Evolutionary conservation across 768 basidiomycete species (phyloP), one percentile per base, ranked within the genome.

Genomic region (Auricularia auricula-judae): DNA sequence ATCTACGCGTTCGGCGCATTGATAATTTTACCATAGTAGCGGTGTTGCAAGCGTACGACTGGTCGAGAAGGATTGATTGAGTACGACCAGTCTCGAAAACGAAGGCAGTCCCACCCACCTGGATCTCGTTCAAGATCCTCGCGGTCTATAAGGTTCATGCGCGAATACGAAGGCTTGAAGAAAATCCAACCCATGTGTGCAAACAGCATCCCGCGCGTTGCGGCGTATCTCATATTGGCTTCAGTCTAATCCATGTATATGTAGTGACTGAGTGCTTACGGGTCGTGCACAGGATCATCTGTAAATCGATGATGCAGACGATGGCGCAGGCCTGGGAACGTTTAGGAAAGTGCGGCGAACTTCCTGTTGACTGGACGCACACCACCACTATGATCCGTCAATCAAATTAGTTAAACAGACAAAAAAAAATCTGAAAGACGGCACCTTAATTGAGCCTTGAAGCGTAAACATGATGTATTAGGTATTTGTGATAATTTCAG

Each of bases 161-260:
- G 78, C 35, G 80, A 76, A 70, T 91, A 91, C 1, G 70, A 80
- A 1, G 88, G 84, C 72, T 89, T 89, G 76, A 78, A 85, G 72
- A 92, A 91, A 69, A 91, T 91, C 90, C 91, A 93, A 1, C 90
- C 91, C 78, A 91, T 83, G 68, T 91, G 90, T 4, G 88, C 87
- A 70, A 83, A 90, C 62, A 87, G 79, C 1, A 93, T 73, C 0
- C 91, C 90, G 35, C 80, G 78, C 0, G 87, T 87, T 0, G 90
- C 91, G 18, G 86, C 79, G 71, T 93, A 93, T 3, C 86, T 87
- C 29, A 63, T 1, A 35, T 42, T 42, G 11, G 36, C 14, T 5
- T 51, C 47, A 51, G 47, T 42, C 39, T 42, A 7, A 42, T 8
- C 8, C 47, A 12, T 18, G 47, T 29, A 29, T 29, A 29, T 29